These are phyloP conservation scores for Amylostereum areolatum DNA, from an alignment of 1,284 basidiomycete species.

Conservation along the genomic window DNA sequence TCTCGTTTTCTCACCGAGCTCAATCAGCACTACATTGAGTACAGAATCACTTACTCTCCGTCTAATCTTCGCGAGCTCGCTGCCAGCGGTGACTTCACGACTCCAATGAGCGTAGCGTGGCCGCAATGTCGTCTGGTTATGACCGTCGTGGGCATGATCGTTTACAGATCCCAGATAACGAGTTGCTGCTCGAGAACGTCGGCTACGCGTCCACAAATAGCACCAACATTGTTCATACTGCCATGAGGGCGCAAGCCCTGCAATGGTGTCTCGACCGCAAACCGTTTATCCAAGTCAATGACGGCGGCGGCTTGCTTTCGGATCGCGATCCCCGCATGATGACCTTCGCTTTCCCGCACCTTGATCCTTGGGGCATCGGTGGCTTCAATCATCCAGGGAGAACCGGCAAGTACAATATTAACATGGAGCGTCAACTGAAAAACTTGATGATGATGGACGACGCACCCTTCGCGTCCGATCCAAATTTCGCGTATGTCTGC, in stretches of 20 bases:
- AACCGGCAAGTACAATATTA: background rate
- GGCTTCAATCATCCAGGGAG: slow-evolving; percentile 2
- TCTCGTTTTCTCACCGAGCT: background rate
- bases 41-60: background rate
- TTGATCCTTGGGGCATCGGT: slow-evolving; percentile 9
- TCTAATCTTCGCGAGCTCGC: background rate
- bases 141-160: background rate
- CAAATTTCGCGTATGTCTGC: background rate
- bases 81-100: background rate
- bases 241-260: background rate
- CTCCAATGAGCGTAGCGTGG: background rate
- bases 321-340: slow-evolving; percentile 5
- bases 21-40: background rate
- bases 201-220: background rate
- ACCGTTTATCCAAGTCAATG: background rate
- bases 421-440: background rate
- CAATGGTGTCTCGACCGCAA: slow-evolving; percentile 1
- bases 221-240: background rate
- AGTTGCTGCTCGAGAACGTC: background rate
- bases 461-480: background rate
- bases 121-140: background rate
- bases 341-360: slow-evolving; percentile 4
- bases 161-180: background rate
- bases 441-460: slow-evolving; percentile 1
- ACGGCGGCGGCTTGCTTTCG: background rate